Evolutionary conservation across 2,329 filamentous ascomycete species (phyloP).

Genomic region (Seiridium cupressi): DNA sequence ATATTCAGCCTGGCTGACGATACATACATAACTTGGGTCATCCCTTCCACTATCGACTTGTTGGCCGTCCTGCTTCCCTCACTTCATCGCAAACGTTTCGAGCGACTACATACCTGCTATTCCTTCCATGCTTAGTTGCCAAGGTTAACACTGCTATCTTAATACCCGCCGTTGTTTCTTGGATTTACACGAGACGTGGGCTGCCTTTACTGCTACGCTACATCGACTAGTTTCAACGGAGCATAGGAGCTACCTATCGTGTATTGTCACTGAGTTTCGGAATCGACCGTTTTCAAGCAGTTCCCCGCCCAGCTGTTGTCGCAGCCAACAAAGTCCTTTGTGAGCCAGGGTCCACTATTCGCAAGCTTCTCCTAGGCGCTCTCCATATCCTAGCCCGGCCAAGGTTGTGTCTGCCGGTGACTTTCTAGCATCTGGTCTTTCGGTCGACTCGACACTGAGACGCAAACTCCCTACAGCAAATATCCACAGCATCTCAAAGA

Average conservation of each 20-base stretch:
- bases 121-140: too few relatives aligned
- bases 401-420: background rate
- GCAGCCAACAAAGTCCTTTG: constrained; percentile 4
- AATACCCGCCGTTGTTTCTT: too few relatives aligned
- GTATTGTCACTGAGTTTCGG: background rate
- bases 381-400: background rate
- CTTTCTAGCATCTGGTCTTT: background rate
- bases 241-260: too few relatives aligned
- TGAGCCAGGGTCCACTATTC: background rate
- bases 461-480: background rate
- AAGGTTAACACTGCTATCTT: too few relatives aligned
- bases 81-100: too few relatives aligned
- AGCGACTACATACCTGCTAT: too few relatives aligned
- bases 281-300: constrained; percentile 3
- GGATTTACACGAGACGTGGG: too few relatives aligned
- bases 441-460: background rate
- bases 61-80: too few relatives aligned
- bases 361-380: background rate
- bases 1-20: background rate
- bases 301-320: constrained; percentile 3
- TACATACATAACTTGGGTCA: background rate
- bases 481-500: background rate
- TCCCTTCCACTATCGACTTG: background rate
- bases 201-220: too few relatives aligned
- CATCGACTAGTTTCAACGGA: too few relatives aligned